A percentile compares a stretch with the other conserved stretches of the same genome.
These are phyloP conservation scores for Heterobasidion annosum DNA, from an alignment of 1,284 basidiomycete genomes.

Conservation along the genomic window DNA sequence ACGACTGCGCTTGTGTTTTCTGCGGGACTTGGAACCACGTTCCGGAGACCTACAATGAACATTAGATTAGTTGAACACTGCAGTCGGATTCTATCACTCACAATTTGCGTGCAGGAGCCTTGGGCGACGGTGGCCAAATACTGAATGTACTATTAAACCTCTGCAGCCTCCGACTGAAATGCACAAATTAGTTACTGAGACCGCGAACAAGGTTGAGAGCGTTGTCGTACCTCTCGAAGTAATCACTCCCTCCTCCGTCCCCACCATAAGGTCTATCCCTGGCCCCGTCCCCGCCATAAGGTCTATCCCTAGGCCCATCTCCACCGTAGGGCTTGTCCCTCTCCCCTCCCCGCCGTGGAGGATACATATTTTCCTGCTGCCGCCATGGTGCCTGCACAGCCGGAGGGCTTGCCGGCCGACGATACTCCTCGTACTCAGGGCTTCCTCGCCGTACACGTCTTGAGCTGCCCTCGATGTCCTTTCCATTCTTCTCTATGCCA, in stretches of 20 bases:
- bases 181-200: neutral
- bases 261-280: slow-evolving; percentile 16
- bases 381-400: slow-evolving; percentile 28
- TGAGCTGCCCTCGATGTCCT: slow-evolving; percentile 11
- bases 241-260: slow-evolving; percentile 33
- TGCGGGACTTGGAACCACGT: slow-evolving; percentile 35
- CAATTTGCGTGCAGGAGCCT: slow-evolving; percentile 48
- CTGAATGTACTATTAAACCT: slow-evolving; percentile 55
- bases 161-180: slow-evolving; percentile 62
- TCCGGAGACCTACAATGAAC: slow-evolving; percentile 36
- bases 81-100: slow-evolving; percentile 26
- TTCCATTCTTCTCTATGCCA: slow-evolving; percentile 13
- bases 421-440: slow-evolving; percentile 24
- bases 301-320: slow-evolving; percentile 15
- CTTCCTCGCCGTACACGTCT: slow-evolving; percentile 14
- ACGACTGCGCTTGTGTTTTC: slow-evolving; percentile 52
- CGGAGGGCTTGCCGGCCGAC: slow-evolving; percentile 14
- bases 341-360: slow-evolving; percentile 19
- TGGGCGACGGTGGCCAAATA: slow-evolving; percentile 85
- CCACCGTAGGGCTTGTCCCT: slow-evolving; percentile 13
- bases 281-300: slow-evolving; percentile 14
- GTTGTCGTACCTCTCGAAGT: slow-evolving; percentile 45
- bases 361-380: slow-evolving; percentile 43
- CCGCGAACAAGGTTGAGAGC: neutral
- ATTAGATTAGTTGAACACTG: neutral